phyloP scores from a whole-genome alignment of 1,284 basidiomycete species.

The Apiotrichum siamense region DNA sequence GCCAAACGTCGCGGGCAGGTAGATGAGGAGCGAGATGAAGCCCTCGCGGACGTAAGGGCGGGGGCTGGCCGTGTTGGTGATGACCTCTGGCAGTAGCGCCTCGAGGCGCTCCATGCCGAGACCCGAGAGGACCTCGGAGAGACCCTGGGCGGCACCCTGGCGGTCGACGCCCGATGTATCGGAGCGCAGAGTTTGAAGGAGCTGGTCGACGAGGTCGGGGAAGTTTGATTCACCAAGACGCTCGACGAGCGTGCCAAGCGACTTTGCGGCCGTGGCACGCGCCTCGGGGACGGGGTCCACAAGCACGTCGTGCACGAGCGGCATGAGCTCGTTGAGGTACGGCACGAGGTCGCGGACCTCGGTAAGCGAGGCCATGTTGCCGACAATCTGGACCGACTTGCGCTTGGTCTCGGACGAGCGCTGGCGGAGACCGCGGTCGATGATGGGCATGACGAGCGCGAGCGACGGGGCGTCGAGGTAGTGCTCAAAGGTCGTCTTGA shows the following conservation, averaged over 20 bases:
- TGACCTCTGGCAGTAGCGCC: constrained; percentile 87
- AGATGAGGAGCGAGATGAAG: constrained; percentile 96
- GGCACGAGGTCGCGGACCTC: constrained; percentile 97
- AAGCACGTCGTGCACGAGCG: constrained; percentile 85
- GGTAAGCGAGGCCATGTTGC: constrained; percentile 89
- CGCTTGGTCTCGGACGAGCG: constrained; percentile 90
- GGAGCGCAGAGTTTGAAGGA: constrained; percentile 83
- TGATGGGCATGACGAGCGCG: constrained; percentile 92
- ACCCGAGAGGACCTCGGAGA: constrained; percentile 91
- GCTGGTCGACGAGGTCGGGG: constrained; percentile 87
- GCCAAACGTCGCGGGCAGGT: constrained; percentile 93
- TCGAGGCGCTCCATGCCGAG: constrained; percentile 97
- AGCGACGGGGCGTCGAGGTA: constrained; percentile 97
- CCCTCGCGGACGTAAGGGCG: constrained; percentile 92
- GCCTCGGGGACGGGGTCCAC: constrained; percentile 96
- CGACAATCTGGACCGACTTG: constrained; percentile 94
- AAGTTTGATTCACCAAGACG: constrained; percentile 92
- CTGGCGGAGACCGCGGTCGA: constrained; percentile 88
- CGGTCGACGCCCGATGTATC: constrained; percentile 94
- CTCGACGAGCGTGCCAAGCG: constrained; percentile 94
- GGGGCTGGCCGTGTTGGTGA: constrained; percentile 82
- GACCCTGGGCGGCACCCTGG: constrained; percentile 92
- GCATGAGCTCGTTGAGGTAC: constrained; percentile 80
- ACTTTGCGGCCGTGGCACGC: constrained; percentile 92
- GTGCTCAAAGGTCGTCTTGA: constrained; percentile 95